Evolutionary conservation across 2,329 filamentous ascomycete genomes (phyloP), one percentile per base, ranked within the genome.

Genomic region (Akanthomyces dipterigenus): DNA sequence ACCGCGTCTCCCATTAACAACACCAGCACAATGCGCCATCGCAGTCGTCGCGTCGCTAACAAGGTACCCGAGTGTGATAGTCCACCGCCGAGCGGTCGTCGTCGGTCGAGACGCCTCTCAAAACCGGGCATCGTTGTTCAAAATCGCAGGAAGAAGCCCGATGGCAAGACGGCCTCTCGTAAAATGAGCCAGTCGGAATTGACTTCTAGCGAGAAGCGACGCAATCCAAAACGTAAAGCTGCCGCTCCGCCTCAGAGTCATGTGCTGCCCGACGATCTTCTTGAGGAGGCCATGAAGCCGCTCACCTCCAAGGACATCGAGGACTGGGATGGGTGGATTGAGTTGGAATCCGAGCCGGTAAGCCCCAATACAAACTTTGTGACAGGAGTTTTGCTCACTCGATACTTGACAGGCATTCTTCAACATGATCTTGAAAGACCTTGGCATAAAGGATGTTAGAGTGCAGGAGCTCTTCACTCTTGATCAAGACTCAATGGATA

Each of bases 321-420:
- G 28, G 78, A 80, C 34, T 92, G 88, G 85, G 79, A 84, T 55
- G 88, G 88, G 26, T 93, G 89, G 86, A 83, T 88, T 62, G 92
- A 97, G 70, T 82, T 98, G 55, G 92, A 96, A 74, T 96, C 91
- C 7, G 92, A 97, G 64, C 93, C 93, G 8, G 91, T 91, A 74
- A 75, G 83, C 70, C 45, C 3, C 4, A 14, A 3, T 16, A 18
- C n/a, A 9, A n/a, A 7, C n/a, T n/a, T n/a, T n/a, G n/a, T n/a
- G n/a, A n/a, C n/a, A n/a, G 48, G 20, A 31, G 28, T 7, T 28
- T 9, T 51, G 60, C 65, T 69, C 50, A 71, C 36, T 53, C 24
- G 34, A 8, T 20, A 20, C 18, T 63, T 20, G n/a, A n/a, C 24
- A 92, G 90, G 87, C 85, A 31, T 87, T 93, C 67, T 97, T 98